These are phyloP conservation scores for Ormosia semicastrata DNA, from an alignment of 306 rosid species.

Conservation along the genomic window DNA sequence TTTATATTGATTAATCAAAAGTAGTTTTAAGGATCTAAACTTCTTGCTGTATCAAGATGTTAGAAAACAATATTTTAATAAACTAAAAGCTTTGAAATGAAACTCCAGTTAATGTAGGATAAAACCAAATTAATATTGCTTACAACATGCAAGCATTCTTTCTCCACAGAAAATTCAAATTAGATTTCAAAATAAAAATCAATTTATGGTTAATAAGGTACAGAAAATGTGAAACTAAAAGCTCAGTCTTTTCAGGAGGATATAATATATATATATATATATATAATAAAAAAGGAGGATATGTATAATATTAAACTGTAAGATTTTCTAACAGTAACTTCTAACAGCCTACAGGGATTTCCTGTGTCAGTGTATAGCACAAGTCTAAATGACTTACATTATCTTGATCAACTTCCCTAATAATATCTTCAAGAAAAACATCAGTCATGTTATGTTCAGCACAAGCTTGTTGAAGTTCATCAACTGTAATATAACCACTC, in stretches of 20 bases:
- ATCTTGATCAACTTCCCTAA: slow-evolving; percentile 95
- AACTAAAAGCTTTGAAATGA: background rate
- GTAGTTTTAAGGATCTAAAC: slow-evolving; percentile 10
- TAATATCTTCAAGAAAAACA: slow-evolving; percentile 81
- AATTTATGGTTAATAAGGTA: background rate
- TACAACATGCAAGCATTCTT: slow-evolving; percentile 4
- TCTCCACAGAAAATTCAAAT: background rate
- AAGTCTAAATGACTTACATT: slow-evolving; percentile 59
- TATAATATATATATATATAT: no score
- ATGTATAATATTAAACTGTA: background rate
- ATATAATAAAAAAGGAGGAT: no score
- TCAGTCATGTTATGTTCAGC: slow-evolving; percentile 85
- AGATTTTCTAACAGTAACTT: background rate
- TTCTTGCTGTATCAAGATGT: background rate
- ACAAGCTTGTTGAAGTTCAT: slow-evolving; percentile 97
- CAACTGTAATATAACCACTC: slow-evolving; percentile 94
- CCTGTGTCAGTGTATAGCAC: slow-evolving; percentile 1
- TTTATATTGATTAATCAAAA: background rate
- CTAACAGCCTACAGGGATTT: background rate
- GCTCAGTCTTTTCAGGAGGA: background rate
- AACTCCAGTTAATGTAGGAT: slow-evolving; percentile 5
- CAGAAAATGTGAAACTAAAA: background rate
- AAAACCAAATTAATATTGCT: background rate
- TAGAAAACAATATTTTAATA: background rate
- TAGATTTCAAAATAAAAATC: slow-evolving; percentile 16